phyloP scores from a whole-genome alignment of 2,329 filamentous ascomycete species.

The Trichoderma gracile region DNA sequence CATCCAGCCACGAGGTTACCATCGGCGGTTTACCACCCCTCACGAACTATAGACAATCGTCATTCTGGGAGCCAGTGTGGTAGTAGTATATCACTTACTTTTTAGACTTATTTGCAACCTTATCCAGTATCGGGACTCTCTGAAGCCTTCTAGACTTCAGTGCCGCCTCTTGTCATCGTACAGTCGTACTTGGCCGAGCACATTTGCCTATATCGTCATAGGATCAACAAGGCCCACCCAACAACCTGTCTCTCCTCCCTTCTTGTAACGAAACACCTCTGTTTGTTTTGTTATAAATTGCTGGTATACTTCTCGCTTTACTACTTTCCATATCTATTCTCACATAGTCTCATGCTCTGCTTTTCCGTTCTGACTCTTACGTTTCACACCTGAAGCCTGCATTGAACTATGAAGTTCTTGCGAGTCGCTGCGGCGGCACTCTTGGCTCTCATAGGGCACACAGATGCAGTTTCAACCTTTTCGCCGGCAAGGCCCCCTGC shows the following conservation, averaged over 20 bases:
- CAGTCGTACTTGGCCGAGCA: conserved; percentile 9
- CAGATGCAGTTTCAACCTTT: conserved; percentile 53
- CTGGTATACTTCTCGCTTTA: not conserved
- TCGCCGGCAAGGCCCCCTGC: conserved; percentile 65
- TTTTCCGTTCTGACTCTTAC: not conserved
- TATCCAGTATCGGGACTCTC: not conserved
- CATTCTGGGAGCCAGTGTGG: not conserved
- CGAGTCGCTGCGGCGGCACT: conserved; percentile 29
- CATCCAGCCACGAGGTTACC: conserved; percentile 19
- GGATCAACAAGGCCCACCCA: conserved; percentile 22
- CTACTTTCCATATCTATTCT: not conserved
- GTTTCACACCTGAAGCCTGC: not conserved
- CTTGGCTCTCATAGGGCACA: conserved; percentile 28
- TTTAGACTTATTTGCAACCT: conserved; percentile 1
- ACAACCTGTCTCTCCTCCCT: conserved; percentile 10
- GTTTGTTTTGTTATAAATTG: conserved; percentile 7
- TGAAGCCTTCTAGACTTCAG: not conserved
- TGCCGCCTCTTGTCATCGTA: not conserved
- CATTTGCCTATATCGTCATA: conserved; percentile 18
- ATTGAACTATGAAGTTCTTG: conserved; percentile 30
- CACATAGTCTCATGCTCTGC: not conserved
- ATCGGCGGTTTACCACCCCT: not conserved
- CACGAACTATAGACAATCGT: not conserved
- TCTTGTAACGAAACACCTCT: not conserved
- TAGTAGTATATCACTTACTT: conserved; percentile 2